phyloP scores from a whole-genome alignment of 2,329 filamentous ascomycete species.

The Xylariomycetidae sp. region DNA sequence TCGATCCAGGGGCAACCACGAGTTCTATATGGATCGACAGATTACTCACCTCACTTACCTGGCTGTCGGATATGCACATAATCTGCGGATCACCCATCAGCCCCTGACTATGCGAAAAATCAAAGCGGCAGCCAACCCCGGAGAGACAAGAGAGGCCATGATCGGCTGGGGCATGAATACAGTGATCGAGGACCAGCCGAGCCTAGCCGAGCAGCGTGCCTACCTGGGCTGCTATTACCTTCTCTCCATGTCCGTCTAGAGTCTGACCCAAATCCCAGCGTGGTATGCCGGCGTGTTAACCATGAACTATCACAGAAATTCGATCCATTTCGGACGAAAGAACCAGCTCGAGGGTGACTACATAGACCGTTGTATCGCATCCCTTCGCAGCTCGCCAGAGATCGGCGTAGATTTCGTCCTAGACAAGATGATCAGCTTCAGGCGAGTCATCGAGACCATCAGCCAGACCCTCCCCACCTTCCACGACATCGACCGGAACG shows the following conservation, averaged over 20 bases:
- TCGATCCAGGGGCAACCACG: conserved; percentile 29
- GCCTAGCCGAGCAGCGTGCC: conserved; percentile 33
- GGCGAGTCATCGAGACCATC: conserved; percentile 31
- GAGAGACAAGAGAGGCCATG: conserved; percentile 11
- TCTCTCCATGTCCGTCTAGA: conserved; percentile 35
- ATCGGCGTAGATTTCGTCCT: conserved; percentile 27
- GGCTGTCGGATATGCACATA: conserved; percentile 37
- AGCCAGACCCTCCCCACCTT: conserved; percentile 25
- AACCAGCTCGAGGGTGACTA: conserved; percentile 28
- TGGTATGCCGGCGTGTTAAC: too few species aligned
- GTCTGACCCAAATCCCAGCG: too few species aligned
- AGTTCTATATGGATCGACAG: conserved; percentile 30
- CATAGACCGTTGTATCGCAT: conserved; percentile 28
- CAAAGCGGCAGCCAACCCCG: conserved; percentile 9
- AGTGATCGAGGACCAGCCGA: conserved; percentile 19
- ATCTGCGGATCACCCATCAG: conserved; percentile 30
- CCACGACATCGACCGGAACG: conserved; percentile 7
- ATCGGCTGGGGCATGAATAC: conserved; percentile 8
- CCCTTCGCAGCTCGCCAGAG: conserved; percentile 21
- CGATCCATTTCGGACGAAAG: conserved; percentile 31
- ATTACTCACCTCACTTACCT: conserved; percentile 35
- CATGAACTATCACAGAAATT: conserved; percentile 22
- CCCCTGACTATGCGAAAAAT: conserved; percentile 12
- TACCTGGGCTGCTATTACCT: conserved; percentile 36
- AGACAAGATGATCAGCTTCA: conserved; percentile 30